Evolutionary conservation across 345 rosid species (phyloP).

Genomic region (Aquilaria malaccensis): DNA sequence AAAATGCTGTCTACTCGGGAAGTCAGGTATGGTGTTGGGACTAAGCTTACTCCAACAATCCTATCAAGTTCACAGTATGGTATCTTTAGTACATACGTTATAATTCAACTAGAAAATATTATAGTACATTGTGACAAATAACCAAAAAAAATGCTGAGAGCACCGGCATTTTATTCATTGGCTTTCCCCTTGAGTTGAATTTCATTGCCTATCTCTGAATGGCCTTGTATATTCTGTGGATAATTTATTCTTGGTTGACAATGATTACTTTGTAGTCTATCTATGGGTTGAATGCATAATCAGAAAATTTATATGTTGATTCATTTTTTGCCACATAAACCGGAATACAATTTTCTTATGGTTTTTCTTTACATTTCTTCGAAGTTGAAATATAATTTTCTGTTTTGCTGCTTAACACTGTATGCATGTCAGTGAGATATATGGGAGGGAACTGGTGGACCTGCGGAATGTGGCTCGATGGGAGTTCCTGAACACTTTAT

Average conservation of each 20-base stretch:
- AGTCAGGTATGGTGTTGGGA: slow-evolving; percentile 48
- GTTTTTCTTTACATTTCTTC: slow-evolving; percentile 23
- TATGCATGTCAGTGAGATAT: slow-evolving; percentile 72
- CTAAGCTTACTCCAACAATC: no score
- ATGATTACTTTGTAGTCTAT: neutral
- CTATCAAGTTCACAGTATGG: no score
- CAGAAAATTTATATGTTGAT: slow-evolving; percentile 11
- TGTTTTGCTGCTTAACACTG: slow-evolving; percentile 29
- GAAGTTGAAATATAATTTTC: slow-evolving; percentile 23
- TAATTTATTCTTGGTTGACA: neutral
- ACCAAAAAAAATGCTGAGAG: no score
- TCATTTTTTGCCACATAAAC: slow-evolving; percentile 16
- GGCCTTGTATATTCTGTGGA: neutral
- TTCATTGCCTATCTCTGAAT: no score
- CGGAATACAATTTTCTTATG: slow-evolving; percentile 23
- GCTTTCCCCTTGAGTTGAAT: no score
- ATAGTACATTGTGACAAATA: no score
- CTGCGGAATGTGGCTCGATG: slow-evolving; percentile 84
- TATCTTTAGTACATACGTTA: no score
- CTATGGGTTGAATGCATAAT: slow-evolving; percentile 2
- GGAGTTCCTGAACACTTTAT: slow-evolving; percentile 89
- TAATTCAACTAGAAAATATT: no score
- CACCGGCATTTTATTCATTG: no score
- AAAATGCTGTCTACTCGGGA: slow-evolving; percentile 80
- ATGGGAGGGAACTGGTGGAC: slow-evolving; percentile 93